Evolutionary conservation across 192 early-diverging fungal species (phyloP).

Genomic region (Powellomyces hirtus): DNA sequence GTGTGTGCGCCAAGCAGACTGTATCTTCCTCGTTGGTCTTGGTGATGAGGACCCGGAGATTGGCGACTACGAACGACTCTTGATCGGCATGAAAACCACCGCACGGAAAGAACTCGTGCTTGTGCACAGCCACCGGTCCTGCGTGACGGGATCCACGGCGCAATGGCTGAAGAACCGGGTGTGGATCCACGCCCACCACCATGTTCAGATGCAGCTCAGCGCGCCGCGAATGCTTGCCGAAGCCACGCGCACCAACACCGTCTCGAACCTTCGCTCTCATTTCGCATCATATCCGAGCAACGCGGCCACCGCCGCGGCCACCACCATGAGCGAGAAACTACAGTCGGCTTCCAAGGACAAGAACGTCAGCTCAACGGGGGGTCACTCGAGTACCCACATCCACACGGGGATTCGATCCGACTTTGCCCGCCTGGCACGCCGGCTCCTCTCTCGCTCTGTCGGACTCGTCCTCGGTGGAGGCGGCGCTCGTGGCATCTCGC

Average conservation of each 20-base stretch:
- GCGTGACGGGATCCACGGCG: constrained; percentile 79
- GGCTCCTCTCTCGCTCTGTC: constrained; percentile 88
- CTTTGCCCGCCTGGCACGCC: constrained; percentile 81
- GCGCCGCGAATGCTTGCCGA: constrained; percentile 31
- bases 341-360: neutral
- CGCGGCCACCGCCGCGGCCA: neutral
- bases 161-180: constrained; percentile 87
- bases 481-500: constrained; percentile 91
- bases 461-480: constrained; percentile 95
- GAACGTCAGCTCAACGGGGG: neutral
- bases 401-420: constrained; percentile 48
- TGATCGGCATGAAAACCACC: constrained; percentile 94
- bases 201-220: constrained; percentile 64
- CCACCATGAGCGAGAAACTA: neutral
- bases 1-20: constrained; percentile 96
- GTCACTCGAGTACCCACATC: constrained; percentile 22
- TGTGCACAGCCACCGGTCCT: constrained; percentile 75
- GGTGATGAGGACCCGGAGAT: constrained; percentile 86
- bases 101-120: constrained; percentile 96
- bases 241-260: constrained; percentile 28
- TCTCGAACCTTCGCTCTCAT: constrained; percentile 40
- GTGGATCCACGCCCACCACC: constrained; percentile 98
- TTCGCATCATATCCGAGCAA: constrained; percentile 28
- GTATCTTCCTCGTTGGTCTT: constrained; percentile 89
- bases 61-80: constrained; percentile 88